phyloP scores from a whole-genome alignment of 768 basidiomycete genomes.

The Amanita subjunquillea region DNA sequence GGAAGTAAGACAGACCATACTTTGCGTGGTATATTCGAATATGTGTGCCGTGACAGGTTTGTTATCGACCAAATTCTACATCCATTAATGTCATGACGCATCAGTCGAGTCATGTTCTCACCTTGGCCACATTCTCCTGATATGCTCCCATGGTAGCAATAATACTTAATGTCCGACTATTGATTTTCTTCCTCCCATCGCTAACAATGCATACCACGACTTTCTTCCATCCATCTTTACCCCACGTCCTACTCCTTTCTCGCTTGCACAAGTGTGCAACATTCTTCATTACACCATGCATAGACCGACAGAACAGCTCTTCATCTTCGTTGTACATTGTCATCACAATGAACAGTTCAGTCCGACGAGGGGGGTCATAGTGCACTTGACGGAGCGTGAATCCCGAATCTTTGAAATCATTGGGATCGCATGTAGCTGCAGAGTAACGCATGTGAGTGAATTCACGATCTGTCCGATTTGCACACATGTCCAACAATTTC shows the following conservation, averaged over 20 bases:
- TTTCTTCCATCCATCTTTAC: constrained; percentile 97
- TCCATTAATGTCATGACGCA: not conserved
- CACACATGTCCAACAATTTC: constrained; percentile 82
- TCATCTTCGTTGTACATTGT: constrained; percentile 98
- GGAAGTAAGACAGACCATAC: constrained; percentile 28
- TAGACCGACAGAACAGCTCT: constrained; percentile 81
- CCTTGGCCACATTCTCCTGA: constrained; percentile 89
- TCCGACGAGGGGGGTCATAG: constrained; percentile 83
- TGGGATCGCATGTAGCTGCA: constrained; percentile 93
- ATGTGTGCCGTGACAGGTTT: constrained; percentile 83
- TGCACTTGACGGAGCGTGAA: constrained; percentile 88
- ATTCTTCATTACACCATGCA: constrained; percentile 96
- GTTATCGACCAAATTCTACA: constrained; percentile 64
- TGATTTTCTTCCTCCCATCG: constrained; percentile 80
- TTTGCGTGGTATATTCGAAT: constrained; percentile 91
- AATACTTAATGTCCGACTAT: constrained; percentile 71
- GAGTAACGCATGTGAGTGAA: constrained; percentile 96
- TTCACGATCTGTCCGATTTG: constrained; percentile 70
- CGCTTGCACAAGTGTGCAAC: constrained; percentile 81
- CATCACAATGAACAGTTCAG: constrained; percentile 95
- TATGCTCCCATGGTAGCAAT: constrained; percentile 92
- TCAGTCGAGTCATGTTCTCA: constrained; percentile 16
- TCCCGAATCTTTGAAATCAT: constrained; percentile 72
- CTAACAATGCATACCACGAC: constrained; percentile 90
- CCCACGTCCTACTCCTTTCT: constrained; percentile 89